Evolutionary conservation across 2,329 filamentous ascomycete species (phyloP).

Genomic region (Talaromyces sp.): DNA sequence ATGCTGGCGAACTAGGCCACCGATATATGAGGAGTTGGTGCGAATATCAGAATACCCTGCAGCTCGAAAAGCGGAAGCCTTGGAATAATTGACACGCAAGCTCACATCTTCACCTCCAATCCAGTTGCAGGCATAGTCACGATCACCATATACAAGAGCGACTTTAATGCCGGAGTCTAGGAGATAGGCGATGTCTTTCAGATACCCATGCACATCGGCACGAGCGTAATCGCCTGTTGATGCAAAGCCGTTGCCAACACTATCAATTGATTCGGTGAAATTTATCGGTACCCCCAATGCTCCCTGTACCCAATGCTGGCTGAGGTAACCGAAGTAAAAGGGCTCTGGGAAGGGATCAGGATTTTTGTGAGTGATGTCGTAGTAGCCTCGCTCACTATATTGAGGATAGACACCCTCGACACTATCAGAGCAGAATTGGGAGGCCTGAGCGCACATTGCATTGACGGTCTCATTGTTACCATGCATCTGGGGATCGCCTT

Average conservation of each 20-base stretch:
- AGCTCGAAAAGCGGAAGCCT: slow-evolving; percentile 47
- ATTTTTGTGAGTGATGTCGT: slow-evolving; percentile 58
- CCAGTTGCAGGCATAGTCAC: slow-evolving; percentile 62
- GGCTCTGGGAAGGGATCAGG: slow-evolving; percentile 57
- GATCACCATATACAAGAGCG: slow-evolving; percentile 60
- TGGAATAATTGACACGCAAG: slow-evolving; percentile 52
- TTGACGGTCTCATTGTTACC: slow-evolving; percentile 52
- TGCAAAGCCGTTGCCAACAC: slow-evolving; percentile 52
- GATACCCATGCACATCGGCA: slow-evolving; percentile 45
- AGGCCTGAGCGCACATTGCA: slow-evolving; percentile 47
- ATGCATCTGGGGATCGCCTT: slow-evolving; percentile 54
- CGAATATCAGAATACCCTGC: slow-evolving; percentile 54
- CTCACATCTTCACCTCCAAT: slow-evolving; percentile 58
- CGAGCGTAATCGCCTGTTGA: slow-evolving; percentile 53
- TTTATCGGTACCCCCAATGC: slow-evolving; percentile 64
- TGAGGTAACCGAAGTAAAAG: slow-evolving; percentile 60
- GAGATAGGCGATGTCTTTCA: slow-evolving; percentile 48
- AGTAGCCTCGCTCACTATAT: slow-evolving; percentile 54
- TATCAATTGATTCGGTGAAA: slow-evolving; percentile 51
- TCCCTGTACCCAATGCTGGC: slow-evolving; percentile 58
- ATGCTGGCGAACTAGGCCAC: slow-evolving; percentile 51
- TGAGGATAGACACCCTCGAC: slow-evolving; percentile 51
- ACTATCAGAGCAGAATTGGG: slow-evolving; percentile 48
- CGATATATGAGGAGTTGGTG: slow-evolving; percentile 48
- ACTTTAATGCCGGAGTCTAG: slow-evolving; percentile 62